Evolutionary conservation across 345 rosid genomes (phyloP).

Genomic region (Stellera chamaejasme): DNA sequence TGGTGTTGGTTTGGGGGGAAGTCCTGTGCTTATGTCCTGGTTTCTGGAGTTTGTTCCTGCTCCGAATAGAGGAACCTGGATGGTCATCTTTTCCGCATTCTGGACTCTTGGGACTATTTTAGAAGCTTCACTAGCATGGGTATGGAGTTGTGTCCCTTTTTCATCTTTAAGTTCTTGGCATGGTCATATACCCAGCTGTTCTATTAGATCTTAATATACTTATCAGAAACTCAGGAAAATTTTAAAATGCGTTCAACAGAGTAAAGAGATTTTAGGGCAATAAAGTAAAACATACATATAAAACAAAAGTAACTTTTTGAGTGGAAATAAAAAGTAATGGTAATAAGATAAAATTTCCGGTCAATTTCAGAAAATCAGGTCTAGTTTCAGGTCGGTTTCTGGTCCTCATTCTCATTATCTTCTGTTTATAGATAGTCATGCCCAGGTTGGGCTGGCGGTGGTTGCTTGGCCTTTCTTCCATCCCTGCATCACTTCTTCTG

Average conservation of each 20-base stretch:
- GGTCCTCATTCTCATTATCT: conserved; percentile 6
- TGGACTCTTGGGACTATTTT: conserved; percentile 73
- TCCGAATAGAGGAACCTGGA: conserved; percentile 75
- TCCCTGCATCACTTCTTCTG: conserved; percentile 64
- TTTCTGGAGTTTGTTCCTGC: conserved; percentile 79
- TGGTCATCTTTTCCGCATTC: conserved; percentile 68
- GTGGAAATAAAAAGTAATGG: too few species aligned
- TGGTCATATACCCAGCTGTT: too few species aligned
- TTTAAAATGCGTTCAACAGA: too few species aligned
- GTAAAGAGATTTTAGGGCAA: too few species aligned
- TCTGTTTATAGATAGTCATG: conserved; percentile 55
- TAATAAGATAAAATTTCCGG: too few species aligned
- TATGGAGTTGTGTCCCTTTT: conserved; percentile 10
- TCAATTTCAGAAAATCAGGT: too few species aligned
- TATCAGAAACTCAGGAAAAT: too few species aligned
- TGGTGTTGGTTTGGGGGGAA: conserved; percentile 83
- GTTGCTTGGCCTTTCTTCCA: conserved; percentile 63
- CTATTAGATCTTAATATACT: too few species aligned
- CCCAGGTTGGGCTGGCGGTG: conserved; percentile 80
- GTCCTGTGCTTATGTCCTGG: conserved; percentile 77
- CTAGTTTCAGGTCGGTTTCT: neutral
- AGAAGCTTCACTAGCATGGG: conserved; percentile 84
- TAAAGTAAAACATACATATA: too few species aligned
- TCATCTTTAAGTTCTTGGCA: too few species aligned
- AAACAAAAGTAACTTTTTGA: too few species aligned